These are phyloP conservation scores for Withania somnifera DNA, from an alignment of 305 asterid genomes.

Conservation along the genomic window DNA sequence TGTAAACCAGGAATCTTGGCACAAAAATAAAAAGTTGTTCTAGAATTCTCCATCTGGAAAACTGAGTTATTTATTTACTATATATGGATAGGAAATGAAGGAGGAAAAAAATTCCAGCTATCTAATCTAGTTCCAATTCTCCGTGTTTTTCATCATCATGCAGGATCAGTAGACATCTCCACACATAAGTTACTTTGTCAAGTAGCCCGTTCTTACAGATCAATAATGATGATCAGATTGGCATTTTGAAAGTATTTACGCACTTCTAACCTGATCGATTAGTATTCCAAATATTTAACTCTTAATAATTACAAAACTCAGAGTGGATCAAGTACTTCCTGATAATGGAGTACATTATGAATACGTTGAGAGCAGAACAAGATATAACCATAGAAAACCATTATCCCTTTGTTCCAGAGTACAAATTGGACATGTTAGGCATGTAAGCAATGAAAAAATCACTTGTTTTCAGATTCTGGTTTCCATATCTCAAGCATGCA, in stretches of 20 bases:
- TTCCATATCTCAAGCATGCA: not conserved
- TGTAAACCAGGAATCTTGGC: not conserved
- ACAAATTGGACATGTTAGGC: not conserved
- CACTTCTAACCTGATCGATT: not conserved
- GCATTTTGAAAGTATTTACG: not conserved
- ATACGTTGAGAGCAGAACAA: not conserved
- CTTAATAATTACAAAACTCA: not conserved
- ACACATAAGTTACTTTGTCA: not conserved
- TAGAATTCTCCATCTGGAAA: not conserved
- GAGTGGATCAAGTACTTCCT: not conserved
- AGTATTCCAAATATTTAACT: not conserved
- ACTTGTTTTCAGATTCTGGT: not conserved
- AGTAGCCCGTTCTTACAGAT: not conserved
- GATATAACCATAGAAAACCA: not conserved
- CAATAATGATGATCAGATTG: not conserved
- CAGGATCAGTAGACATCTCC: not conserved
- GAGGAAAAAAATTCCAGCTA: not conserved
- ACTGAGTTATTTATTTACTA: not conserved
- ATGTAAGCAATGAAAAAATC: not conserved
- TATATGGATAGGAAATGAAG: not conserved
- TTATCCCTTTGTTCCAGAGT: not conserved
- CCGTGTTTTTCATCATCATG: not conserved
- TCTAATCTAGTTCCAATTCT: not conserved
- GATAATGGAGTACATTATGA: not conserved
- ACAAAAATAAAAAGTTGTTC: not conserved